Conservation (phyloP, 257 asterid species). For the Handroanthus guayacan region DNA sequence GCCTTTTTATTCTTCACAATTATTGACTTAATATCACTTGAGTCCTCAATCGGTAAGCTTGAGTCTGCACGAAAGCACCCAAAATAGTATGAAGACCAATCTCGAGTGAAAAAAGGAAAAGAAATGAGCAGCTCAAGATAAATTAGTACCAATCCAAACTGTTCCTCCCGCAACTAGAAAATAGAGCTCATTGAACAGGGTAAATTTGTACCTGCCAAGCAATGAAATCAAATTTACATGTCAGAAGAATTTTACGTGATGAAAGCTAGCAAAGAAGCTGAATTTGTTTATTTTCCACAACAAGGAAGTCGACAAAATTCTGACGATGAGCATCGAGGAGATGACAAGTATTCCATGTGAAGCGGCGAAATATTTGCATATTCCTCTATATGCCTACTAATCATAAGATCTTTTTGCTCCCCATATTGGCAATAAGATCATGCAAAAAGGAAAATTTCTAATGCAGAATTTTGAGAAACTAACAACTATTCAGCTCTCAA, state of each 20-base stretch:
- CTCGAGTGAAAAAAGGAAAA: conserved; percentile 14
- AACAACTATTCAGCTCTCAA: conserved; percentile 10
- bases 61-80: conserved; percentile 60
- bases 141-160: conserved; percentile 88
- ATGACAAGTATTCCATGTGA: not conserved
- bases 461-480: conserved; percentile 4
- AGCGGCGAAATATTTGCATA: not conserved
- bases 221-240: conserved; percentile 2
- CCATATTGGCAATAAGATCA: not conserved
- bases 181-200: conserved; percentile 96
- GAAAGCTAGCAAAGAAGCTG: not conserved
- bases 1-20: conserved; percentile 40
- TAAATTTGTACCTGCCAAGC: conserved; percentile 91
- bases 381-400: not conserved
- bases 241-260: not conserved
- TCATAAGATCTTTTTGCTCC: not conserved
- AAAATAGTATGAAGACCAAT: not conserved
- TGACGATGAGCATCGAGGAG: not conserved
- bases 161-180: conserved; percentile 99
- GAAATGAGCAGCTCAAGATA: conserved; percentile 31
- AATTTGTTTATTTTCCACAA: not conserved
- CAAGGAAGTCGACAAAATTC: not conserved
- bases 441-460: not conserved
- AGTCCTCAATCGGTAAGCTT: conserved; percentile 57
- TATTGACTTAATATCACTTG: conserved; percentile 42